A percentile compares a stretch with the other conserved stretches of the same genome.
phyloP scores from a whole-genome alignment of 2,329 filamentous ascomycete species.

The Calonectria pseudoreteaudii region DNA sequence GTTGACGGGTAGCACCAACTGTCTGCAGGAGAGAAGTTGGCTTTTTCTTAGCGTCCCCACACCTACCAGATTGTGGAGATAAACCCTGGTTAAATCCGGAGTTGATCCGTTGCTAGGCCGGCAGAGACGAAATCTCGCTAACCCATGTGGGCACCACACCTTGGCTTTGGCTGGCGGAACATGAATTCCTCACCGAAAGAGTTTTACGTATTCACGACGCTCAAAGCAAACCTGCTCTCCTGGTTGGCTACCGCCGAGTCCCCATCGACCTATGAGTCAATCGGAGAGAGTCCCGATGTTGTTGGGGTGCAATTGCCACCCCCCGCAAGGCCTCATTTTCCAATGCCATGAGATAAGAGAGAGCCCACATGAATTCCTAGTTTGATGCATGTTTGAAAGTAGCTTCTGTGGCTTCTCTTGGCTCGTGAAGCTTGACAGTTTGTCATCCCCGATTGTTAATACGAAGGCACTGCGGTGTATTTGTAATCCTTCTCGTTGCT shows the following conservation, averaged over 20 bases:
- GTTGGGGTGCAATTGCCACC: slow-evolving; percentile 6
- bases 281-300: neutral
- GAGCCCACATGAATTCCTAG: slow-evolving; percentile 6
- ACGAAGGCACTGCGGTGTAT: neutral
- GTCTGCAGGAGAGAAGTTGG: neutral
- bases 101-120: slow-evolving; percentile 6
- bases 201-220: slow-evolving; percentile 2
- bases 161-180: slow-evolving; percentile 8
- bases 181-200: slow-evolving; percentile 10
- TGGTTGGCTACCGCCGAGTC: neutral
- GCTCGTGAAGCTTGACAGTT: neutral
- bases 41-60: slow-evolving; percentile 5
- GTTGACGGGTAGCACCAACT: neutral
- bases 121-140: slow-evolving; percentile 4
- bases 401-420: slow-evolving; percentile 10
- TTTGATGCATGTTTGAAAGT: neutral
- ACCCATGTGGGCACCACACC: neutral
- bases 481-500: slow-evolving; percentile 13
- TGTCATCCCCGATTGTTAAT: slow-evolving; percentile 9
- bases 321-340: slow-evolving; percentile 5
- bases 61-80: neutral
- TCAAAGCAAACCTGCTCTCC: neutral
- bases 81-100: neutral
- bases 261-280: slow-evolving; percentile 6
- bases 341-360: slow-evolving; percentile 1